Evolutionary conservation across 495 filamentous ascomycete species (phyloP), one percentile per base, ranked within the genome.

Genomic region (Penicillium coffeae): DNA sequence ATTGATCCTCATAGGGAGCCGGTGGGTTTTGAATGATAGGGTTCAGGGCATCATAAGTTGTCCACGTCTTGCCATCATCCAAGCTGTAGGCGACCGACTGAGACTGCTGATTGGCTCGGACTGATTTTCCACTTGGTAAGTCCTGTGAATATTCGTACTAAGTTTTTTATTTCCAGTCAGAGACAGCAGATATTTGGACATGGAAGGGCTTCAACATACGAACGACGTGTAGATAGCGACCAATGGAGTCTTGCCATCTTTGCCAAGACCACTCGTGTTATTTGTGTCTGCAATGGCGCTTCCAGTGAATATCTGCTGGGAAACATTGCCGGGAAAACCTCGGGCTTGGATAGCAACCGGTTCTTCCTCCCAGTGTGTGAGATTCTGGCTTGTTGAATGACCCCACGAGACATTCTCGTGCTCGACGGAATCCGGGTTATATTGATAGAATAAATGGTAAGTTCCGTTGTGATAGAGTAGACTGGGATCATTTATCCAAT

Each of bases 401-500:
- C 69, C 68, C 70, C 70, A 72, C 10, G 65, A 67, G 52, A 73
- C 69, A 12, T 57, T 58, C 5, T 68, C 69, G 63, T 66, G 69
- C 13, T 45, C 36, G 0, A 45, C 51, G 12, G 65, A 64, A 12
- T 46, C 60, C 0, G 68, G 70, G 30, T 74, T 74, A 40, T 69
- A 71, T 38, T 74, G 70, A 54, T 56, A 73, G 46, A 60, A 73
- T 16, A 75, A 39, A 40, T 73, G 70, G 38, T 75, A 71, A 1
- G 35, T 56, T 0, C 63, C 65, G 47, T 70, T 46, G 25, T 50
- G 38, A 42, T 64, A 60, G 22, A 81, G 69, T 50, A 82, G 72
- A 39, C 81, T 81, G 7, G 81, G 79, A 52, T 83, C 80, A 54
- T 83, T 82, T 72, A 83, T 81, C 58, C 79, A 83, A 44, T 71